Percentiles rank a stretch among this genome's conserved stretches.
These are phyloP conservation scores for Punica granatum DNA, from an alignment of 345 rosid species.

Conservation along the genomic window DNA sequence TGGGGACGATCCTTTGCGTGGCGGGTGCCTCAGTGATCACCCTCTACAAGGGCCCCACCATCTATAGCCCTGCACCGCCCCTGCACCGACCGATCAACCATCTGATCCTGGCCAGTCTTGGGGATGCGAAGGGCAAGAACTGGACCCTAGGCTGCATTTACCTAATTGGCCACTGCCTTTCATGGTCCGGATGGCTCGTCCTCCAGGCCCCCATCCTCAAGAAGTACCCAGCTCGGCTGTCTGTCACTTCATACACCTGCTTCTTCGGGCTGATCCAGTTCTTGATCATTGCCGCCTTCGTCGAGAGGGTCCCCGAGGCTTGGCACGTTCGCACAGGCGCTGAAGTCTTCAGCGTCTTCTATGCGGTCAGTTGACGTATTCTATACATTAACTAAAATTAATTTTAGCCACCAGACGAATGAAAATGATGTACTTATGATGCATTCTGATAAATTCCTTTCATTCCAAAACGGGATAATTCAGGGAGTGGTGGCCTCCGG, in stretches of 20 bases:
- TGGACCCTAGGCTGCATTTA: conserved; percentile 73
- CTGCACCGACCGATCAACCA: conserved; percentile 25
- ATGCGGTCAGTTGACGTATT: conserved; percentile 40
- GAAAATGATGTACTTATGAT: not conserved
- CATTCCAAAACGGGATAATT: conserved; percentile 1
- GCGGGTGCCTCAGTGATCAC: conserved; percentile 94
- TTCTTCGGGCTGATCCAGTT: conserved; percentile 70
- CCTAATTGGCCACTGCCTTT: conserved; percentile 64
- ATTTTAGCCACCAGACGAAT: not conserved
- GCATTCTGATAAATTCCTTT: not conserved
- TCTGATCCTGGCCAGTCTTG: conserved; percentile 27
- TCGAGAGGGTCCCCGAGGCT: conserved; percentile 46
- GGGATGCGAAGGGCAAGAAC: conserved; percentile 64
- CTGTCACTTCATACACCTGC: conserved; percentile 63
- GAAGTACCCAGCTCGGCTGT: conserved; percentile 76
- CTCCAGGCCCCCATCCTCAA: conserved; percentile 64
- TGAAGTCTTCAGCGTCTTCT: conserved; percentile 45
- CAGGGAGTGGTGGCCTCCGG: conserved; percentile 99
- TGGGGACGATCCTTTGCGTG: conserved; percentile 71
- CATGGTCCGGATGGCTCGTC: conserved; percentile 93
- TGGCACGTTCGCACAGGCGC: conserved; percentile 49
- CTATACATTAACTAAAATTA: not conserved
- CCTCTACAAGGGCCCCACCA: conserved; percentile 77
- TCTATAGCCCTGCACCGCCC: conserved; percentile 52
- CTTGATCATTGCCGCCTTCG: conserved; percentile 40